Evolutionary conservation across 805 yeast species (phyloP).

Genomic region (Saturnispora halmiae): DNA sequence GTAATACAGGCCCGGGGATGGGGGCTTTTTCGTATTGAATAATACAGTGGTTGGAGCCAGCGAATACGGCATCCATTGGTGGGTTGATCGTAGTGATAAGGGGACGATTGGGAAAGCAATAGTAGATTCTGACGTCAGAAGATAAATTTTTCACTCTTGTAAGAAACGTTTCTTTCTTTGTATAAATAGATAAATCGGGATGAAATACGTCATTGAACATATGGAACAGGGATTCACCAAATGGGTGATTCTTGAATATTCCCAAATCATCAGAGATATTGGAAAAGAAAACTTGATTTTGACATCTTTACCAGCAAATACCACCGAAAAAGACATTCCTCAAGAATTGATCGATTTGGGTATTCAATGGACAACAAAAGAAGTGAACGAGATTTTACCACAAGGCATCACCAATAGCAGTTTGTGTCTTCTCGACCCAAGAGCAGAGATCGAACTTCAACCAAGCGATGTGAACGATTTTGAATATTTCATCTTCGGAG

Average conservation of each 20-base stretch:
- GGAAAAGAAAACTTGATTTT: conserved; percentile 68
- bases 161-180: background rate
- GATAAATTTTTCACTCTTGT: conserved; percentile 3
- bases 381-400: conserved; percentile 39
- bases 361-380: conserved; percentile 74
- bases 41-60: too few relatives aligned
- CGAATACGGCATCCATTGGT: too few relatives aligned
- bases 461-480: conserved; percentile 61
- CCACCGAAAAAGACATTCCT: conserved; percentile 61
- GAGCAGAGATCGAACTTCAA: conserved; percentile 62
- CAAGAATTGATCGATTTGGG: conserved; percentile 47
- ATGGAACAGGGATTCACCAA: conserved; percentile 96
- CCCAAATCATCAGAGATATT: conserved; percentile 72
- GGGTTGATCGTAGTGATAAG: too few relatives aligned
- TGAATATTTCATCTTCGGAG: conserved; percentile 92
- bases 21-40: too few relatives aligned
- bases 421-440: conserved; percentile 84
- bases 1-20: too few relatives aligned
- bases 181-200: too few relatives aligned
- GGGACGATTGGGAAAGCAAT: too few relatives aligned
- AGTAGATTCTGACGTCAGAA: conserved; percentile 1
- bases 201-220: conserved; percentile 93
- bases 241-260: conserved; percentile 88
- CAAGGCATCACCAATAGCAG: conserved; percentile 27
- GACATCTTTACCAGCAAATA: conserved; percentile 62